phyloP scores from a whole-genome alignment of 2,329 filamentous ascomycete genomes.

The Fusarium torreyae region DNA sequence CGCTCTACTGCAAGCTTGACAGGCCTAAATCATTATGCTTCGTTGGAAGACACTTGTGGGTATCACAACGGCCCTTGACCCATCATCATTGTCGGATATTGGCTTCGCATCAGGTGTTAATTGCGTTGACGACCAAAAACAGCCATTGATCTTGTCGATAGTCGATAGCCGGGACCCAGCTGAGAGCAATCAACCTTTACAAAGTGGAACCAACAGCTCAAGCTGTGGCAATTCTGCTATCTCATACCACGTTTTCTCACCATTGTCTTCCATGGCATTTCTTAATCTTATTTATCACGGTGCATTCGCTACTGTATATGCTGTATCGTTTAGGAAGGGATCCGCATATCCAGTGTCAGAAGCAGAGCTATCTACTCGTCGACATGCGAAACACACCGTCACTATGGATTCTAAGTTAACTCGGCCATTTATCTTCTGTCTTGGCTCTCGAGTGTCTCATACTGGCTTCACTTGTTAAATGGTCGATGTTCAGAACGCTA shows the following conservation, averaged over 20 bases:
- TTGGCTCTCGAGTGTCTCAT: neutral
- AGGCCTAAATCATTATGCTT: slow-evolving; percentile 3
- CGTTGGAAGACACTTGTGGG: slow-evolving; percentile 9
- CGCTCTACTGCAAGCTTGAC: neutral
- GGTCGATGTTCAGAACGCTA: neutral
- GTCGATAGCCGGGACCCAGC: slow-evolving; percentile 2
- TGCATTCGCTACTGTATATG: slow-evolving; percentile 1
- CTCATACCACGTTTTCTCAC: neutral
- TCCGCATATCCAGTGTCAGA: slow-evolving; percentile 1
- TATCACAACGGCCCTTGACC: slow-evolving; percentile 2
- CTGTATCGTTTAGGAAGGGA: slow-evolving; percentile 8
- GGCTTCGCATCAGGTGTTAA: neutral
- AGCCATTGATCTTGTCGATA: slow-evolving; percentile 3
- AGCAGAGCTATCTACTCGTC: slow-evolving; percentile 3
- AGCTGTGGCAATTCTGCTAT: neutral
- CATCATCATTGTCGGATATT: slow-evolving; percentile 4
- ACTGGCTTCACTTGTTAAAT: slow-evolving; percentile 1
- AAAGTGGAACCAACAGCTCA: slow-evolving; percentile 9
- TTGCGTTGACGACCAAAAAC: neutral
- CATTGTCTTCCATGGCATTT: neutral
- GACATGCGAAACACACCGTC: slow-evolving; percentile 1
- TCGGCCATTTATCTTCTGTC: neutral
- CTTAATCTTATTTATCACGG: neutral
- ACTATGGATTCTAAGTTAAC: neutral
- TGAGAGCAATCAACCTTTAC: slow-evolving; percentile 1